Evolutionary conservation across 345 rosid species (phyloP), one percentile per base, ranked within the genome.

Genomic region (Murraya koenigii): DNA sequence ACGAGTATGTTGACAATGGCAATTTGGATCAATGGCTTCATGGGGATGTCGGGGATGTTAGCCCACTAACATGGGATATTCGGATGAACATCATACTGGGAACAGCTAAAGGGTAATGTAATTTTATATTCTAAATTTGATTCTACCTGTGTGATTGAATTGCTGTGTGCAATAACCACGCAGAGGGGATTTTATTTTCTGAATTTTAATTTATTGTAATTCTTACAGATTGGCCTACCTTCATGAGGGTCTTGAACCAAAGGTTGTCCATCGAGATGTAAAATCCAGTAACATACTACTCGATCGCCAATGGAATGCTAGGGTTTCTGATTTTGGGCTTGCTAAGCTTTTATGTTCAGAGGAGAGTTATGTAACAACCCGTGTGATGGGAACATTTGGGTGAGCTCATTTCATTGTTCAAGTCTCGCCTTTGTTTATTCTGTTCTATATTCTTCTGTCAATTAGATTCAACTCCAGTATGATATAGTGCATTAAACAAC

Each of bases 371-470:
- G 97, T 93, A 71, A 93, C 97, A 71, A 95, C 98, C 9, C 93
- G 98, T 28, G 97, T 95, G 72, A 95, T 95, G 98, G 98, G 98
- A 71, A 95, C 97, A 54, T 95, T 95, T 47, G 98, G 97, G 98
- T 93, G 55, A 79, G 92, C 86, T 78, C 33, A 59, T 77, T 69
- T 60, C 67, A 55, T 44, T 79, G 70, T 75, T 49, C 30, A 8
- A 11, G 11, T 61, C 26, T 56, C 22, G 6, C 14, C 44, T 58
- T 8, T 66, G 23, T 39, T 19, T 66, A 26, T 36, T 26, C 38
- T 26, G 32, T 44, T 19, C 25, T 39, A 9, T 36, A 2, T 35
- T 54, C 10, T 35, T 33, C 7, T 11, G 4, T 59, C 44, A 54
- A 36, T 67, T 41, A 22, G n/a, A 63, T 81, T 71, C 70, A 25